Base-by-base conservation (phyloP, 2,329 filamentous ascomycete species). In the Pseudopyricularia cyperi region DNA sequence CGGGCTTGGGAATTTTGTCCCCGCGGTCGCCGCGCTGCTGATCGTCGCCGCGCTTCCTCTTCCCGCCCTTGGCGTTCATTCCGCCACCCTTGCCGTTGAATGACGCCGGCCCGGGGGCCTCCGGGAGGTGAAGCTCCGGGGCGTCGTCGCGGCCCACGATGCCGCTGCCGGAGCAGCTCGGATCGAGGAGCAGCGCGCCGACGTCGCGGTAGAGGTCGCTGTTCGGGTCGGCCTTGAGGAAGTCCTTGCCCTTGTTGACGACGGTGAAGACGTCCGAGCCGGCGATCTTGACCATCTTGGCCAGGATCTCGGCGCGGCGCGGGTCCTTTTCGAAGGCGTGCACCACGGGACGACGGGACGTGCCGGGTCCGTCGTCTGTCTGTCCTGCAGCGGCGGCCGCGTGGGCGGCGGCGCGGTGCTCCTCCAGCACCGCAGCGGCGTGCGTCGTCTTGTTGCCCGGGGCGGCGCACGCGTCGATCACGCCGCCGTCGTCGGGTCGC, bases 391-490 rank as follows among this genome's bases (percentile, higher is more conserved):
- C n/a, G n/a, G n/a, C n/a, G n/a, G n/a, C n/a, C n/a, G n/a, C n/a
- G n/a, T n/a, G n/a, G n/a, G 8, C 28, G 4, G 49, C 26, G 17
- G 26, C 17, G 3, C 63, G 63, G 51, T 68, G 68, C 48, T 66
- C 69, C 51, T 65, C 71, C 48, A 93, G 62, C 4, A 96, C 79
- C 2, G 89, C 85, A 0, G 90, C 89, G 47, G 95, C 69, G 65
- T 97, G 93, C 7, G 91, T 97, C 1, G 93, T 97, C 69, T 98
- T 98, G 66, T 98, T 98, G 6, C 93, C 93, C 1, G 93, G 93
- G 1, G 93, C 93, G 0, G 93, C 88, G 64, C 91, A 97, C 0
- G 87, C 87, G 66, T 98, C 93, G n/a, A 97, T 79, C 8, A 94
- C 72, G 61, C 93, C 82, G 24, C 88, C 88, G 57, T 84, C 79